Base-by-base conservation (phyloP, 208 protist species). In the Strigomonas culicis region DNA sequence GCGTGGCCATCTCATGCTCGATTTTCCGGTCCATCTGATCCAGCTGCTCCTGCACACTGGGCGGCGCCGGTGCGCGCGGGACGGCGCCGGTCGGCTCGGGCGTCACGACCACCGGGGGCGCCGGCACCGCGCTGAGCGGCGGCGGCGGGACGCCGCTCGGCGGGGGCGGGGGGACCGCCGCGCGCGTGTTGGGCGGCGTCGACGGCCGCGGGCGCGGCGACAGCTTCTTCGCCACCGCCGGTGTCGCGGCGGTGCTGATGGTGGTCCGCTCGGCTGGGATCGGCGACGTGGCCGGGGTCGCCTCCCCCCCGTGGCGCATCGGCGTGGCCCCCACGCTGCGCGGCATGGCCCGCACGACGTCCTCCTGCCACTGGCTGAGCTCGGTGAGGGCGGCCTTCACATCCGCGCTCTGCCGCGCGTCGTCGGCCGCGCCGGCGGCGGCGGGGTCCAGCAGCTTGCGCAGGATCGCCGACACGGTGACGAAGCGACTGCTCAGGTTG, bases 401-500 rank as follows among this genome's bases (percentile, higher is more conserved):
- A 32, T 58, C 31, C 19, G 56, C 30, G 56, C 25, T 44, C 11
- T 24, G 11, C 17, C 36, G 25, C 30, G 10, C 56, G 30, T 39
- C 56, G 22, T 47, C 44, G 19, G 30, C 22, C 44, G 49, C 36
- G 13, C 13, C 30, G 24, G n/a, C 21, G 30, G 24, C 46, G 39
- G 41, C 30, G 1, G 68, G 63, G 19, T 81, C 78, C 10, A 82
- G 51, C 36, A 86, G 55, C 52, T 77, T 70, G 13, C 71, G 82
- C 59, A 89, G 66, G 46, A 77, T 59, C 4, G 79, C 74, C 4
- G 74, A 73, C 4, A 85, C 36, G 0, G 70, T 74, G 19, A 85
- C 70, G 60, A 79, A 86, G 15, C 70, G 70, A 6, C 21, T 30
- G 34, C 75, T 66, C 7, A 90, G 68, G 24, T 49, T 53, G 46